These are phyloP conservation scores for Arxiozyma bovina DNA, from an alignment of 1,139 yeast genomes.

Conservation along the genomic window DNA sequence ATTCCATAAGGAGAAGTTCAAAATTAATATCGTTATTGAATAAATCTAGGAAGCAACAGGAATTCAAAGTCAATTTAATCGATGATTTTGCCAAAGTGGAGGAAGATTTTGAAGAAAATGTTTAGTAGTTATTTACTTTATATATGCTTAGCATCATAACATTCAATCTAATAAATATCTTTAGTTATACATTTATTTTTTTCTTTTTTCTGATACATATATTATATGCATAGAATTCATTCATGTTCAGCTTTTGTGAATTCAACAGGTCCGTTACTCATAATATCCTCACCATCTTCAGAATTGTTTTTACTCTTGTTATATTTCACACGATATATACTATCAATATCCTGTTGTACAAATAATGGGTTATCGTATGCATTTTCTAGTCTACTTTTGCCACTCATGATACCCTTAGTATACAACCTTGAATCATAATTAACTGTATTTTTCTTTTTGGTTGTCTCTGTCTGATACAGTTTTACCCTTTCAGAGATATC, in stretches of 20 bases:
- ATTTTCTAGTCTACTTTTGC: conserved; percentile 39
- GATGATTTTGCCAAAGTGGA: conserved; percentile 1
- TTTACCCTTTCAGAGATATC: conserved; percentile 50
- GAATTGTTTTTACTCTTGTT: conserved; percentile 17
- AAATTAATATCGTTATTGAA: conserved; percentile 31
- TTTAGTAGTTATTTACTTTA: neutral
- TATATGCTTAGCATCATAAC: neutral
- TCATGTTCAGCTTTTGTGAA: conserved; percentile 33
- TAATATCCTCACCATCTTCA: neutral
- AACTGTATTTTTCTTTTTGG: conserved; percentile 33
- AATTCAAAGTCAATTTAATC: neutral
- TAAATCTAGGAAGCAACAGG: conserved; percentile 7
- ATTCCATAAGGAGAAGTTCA: conserved; percentile 42
- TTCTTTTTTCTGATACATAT: neutral
- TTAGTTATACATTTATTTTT: neutral
- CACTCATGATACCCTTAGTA: conserved; percentile 35
- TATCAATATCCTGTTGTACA: conserved; percentile 43
- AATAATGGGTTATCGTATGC: conserved; percentile 52
- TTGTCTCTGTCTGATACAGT: conserved; percentile 35
- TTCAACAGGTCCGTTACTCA: conserved; percentile 39
- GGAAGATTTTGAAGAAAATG: neutral
- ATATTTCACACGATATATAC: conserved; percentile 38
- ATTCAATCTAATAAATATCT: neutral
- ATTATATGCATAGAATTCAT: neutral
- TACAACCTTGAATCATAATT: conserved; percentile 50